Base-by-base conservation (phyloP, 2,329 filamentous ascomycete genomes). In the Teratosphaeria destructans region DNA sequence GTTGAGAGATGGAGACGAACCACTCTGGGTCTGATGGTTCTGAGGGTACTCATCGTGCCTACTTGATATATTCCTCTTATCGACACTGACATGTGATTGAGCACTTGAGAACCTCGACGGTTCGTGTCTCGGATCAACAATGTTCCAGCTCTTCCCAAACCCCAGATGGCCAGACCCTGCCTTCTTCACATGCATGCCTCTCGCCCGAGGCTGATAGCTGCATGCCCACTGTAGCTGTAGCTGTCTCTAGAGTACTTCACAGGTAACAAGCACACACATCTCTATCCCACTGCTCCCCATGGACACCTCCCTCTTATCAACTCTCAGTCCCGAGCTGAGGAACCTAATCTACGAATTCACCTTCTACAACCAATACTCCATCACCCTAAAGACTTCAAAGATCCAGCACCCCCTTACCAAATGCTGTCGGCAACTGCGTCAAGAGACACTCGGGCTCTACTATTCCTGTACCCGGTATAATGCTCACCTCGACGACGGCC, bases 401-500 rank as follows among this genome's bases (percentile, higher is more conserved):
- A 62, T 62, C 27, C 62, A 68, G 55, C 64, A 65, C 43, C 35
- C 57, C 29, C 34, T 69, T 12, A 67, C 64, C 1, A 58, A 55
- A 52, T 66, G 64, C 52, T 67, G 65, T 57, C 61, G 62, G 5
- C 63, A 64, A 57, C 27, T 68, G 4, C 62, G 67, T 6, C 52
- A 56, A 11, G 67, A 69, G 53, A 62, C 63, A 1, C 34, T 66
- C 10, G 34, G 53, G 1, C 65, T 68, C 63, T 68, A 61, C 61
- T 66, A 65, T 32, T 43, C 61, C 5, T 56, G 62, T 2, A 61
- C 64, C 3, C 59, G 61, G 5, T 66, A 68, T 59, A 69, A 69
- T 37, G 67, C 67, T 14, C 66, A 69, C 52, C 61, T 68, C 16
- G 67, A 67, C 47, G 65, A 68, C 37, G 65, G 66, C 5, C 66